Conservation (phyloP, 176 grass and related monocot genomes). For the Saccharum spontaneum region DNA sequence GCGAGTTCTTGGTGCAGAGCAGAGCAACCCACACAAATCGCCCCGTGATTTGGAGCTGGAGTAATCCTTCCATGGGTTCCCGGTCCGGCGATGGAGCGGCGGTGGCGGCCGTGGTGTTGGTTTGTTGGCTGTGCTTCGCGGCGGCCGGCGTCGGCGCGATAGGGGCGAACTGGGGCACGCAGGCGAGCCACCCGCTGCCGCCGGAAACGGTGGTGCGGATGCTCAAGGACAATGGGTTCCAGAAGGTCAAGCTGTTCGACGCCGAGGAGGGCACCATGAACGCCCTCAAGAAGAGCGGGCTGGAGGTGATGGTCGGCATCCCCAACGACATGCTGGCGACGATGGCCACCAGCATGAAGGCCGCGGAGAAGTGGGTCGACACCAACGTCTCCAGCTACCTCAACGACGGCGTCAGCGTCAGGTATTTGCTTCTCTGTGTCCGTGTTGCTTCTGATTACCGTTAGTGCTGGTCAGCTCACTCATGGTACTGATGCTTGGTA, state of each 20-base stretch:
- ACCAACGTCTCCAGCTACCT: conserved; percentile 73
- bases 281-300: conserved; percentile 88
- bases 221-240: conserved; percentile 86
- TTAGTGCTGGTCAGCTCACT: not conserved
- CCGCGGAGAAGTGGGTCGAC: conserved; percentile 82
- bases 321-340: conserved; percentile 77
- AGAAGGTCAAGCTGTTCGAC: conserved; percentile 96
- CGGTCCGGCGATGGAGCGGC: conserved; percentile 4
- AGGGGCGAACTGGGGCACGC: conserved; percentile 97
- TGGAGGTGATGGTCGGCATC: conserved; percentile 98
- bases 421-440: conserved; percentile 38
- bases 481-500: not conserved
- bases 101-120: not conserved
- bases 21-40: not conserved
- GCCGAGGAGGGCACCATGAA: conserved; percentile 84
- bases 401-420: conserved; percentile 76
- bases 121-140: conserved; percentile 55
- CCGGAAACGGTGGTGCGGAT: conserved; percentile 79
- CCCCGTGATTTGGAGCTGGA: conserved; percentile 19
- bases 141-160: conserved; percentile 55
- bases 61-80: conserved; percentile 31
- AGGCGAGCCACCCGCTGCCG: conserved; percentile 86
- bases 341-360: conserved; percentile 64
- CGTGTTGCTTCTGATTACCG: not conserved
- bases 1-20: conserved; percentile 15